These are phyloP conservation scores for Auriculariales sp. DNA, from an alignment of 768 basidiomycete species.

Conservation along the genomic window DNA sequence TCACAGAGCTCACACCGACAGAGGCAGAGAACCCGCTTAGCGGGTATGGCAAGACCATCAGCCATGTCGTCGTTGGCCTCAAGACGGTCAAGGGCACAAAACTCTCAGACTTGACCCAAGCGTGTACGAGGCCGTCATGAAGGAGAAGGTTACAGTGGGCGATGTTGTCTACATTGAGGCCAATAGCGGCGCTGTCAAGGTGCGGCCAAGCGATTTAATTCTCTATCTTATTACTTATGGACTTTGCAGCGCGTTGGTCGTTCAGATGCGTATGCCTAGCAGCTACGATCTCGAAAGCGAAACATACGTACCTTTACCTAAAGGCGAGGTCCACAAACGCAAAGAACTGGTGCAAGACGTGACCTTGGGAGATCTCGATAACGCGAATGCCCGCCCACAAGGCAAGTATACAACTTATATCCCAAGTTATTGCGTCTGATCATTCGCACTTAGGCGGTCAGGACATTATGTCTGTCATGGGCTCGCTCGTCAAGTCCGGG, in stretches of 20 bases:
- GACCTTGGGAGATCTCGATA: slow-evolving; percentile 87
- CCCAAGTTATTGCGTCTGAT: neutral
- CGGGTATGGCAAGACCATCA: slow-evolving; percentile 96
- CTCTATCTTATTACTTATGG: neutral
- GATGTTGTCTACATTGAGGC: slow-evolving; percentile 94
- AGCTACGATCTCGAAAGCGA: slow-evolving; percentile 94
- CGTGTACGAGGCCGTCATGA: slow-evolving; percentile 93
- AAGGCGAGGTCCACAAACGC: slow-evolving; percentile 90
- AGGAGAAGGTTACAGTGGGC: slow-evolving; percentile 92
- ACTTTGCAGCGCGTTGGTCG: slow-evolving; percentile 74
- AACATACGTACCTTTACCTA: slow-evolving; percentile 93
- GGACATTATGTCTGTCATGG: slow-evolving; percentile 98
- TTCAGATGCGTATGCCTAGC: slow-evolving; percentile 93
- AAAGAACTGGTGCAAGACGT: slow-evolving; percentile 95
- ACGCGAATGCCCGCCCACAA: slow-evolving; percentile 90
- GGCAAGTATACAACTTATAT: slow-evolving; percentile 13
- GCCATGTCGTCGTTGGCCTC: slow-evolving; percentile 91
- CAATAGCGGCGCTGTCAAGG: slow-evolving; percentile 91
- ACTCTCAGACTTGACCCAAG: slow-evolving; percentile 82
- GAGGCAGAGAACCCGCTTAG: slow-evolving; percentile 95
- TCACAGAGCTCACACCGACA: slow-evolving; percentile 90
- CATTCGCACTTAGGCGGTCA: slow-evolving; percentile 42
- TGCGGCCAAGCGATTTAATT: too few relatives aligned
- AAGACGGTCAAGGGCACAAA: slow-evolving; percentile 92
- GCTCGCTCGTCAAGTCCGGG: slow-evolving; percentile 74